A percentile compares a stretch with the other conserved stretches of the same genome.
Evolutionary conservation across 2,329 filamentous ascomycete genomes (phyloP).

Genomic region (Sclerotinia sclerotiorum): DNA sequence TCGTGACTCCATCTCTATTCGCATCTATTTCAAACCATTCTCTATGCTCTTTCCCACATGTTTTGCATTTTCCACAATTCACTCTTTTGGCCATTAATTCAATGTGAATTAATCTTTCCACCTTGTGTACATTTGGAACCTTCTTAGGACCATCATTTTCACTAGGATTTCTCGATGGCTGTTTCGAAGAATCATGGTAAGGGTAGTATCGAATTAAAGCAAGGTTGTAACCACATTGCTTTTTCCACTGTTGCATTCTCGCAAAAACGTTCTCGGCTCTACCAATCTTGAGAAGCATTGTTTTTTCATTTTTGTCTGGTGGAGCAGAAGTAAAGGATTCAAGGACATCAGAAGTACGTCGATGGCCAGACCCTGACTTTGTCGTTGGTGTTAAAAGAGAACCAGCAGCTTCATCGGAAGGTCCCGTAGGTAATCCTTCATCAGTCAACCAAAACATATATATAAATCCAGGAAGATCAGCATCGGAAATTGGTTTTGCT

Average conservation of each 20-base stretch:
- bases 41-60: conserved; percentile 80
- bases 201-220: conserved; percentile 91
- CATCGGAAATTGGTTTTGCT: conserved; percentile 67
- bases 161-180: conserved; percentile 16
- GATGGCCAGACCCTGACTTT: conserved; percentile 38
- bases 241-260: conserved; percentile 87
- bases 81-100: conserved; percentile 67
- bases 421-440: conserved; percentile 52
- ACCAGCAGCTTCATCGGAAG: conserved; percentile 58
- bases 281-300: conserved; percentile 67
- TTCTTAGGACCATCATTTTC: conserved; percentile 55
- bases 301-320: conserved; percentile 47
- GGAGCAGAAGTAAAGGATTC: conserved; percentile 49
- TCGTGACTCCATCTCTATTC: conserved; percentile 65
- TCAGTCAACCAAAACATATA: conserved; percentile 98
- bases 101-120: conserved; percentile 87
- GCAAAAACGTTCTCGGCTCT: conserved; percentile 80
- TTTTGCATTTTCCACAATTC: conserved; percentile 62
- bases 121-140: conserved; percentile 80
- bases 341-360: conserved; percentile 57
- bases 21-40: conserved; percentile 96
- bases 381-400: conserved; percentile 57
- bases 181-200: conserved; percentile 51
- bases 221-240: conserved; percentile 87
- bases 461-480: conserved; percentile 86